Evolutionary conservation across 345 rosid species (phyloP).

Genomic region (Eucalyptus urophylla): DNA sequence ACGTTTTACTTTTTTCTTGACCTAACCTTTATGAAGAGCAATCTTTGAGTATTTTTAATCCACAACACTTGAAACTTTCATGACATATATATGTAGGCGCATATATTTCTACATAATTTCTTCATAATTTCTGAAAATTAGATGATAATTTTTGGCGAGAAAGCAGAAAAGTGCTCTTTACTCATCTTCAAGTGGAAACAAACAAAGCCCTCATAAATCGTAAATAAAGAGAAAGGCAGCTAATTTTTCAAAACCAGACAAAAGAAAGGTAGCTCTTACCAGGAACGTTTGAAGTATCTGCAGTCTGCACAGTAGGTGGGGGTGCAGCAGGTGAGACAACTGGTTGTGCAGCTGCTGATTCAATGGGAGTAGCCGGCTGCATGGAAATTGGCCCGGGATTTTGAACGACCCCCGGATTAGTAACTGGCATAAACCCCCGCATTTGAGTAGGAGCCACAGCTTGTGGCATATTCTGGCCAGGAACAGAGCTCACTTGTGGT

Average conservation of each 20-base stretch:
- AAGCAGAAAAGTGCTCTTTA: background rate
- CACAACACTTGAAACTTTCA: background rate
- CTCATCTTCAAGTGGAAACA: background rate
- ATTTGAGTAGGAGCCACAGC: conserved; percentile 37
- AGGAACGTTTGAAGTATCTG: conserved; percentile 75
- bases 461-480: conserved; percentile 43
- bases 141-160: background rate
- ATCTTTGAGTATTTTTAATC: background rate
- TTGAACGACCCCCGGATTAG: conserved; percentile 41
- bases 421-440: conserved; percentile 58
- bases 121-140: background rate
- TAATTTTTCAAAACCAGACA: background rate
- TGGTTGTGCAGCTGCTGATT: conserved; percentile 40
- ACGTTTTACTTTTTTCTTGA: background rate
- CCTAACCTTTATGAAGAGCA: background rate
- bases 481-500: conserved; percentile 36
- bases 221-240: background rate
- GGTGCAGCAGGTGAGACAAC: conserved; percentile 55
- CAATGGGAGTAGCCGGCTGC: conserved; percentile 71
- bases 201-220: background rate
- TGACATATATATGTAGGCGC: background rate
- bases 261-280: conserved; percentile 24
- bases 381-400: conserved; percentile 52
- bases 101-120: background rate
- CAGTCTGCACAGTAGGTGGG: conserved; percentile 90